A percentile compares a stretch with the other conserved stretches of the same genome.
Evolutionary conservation across 2,329 filamentous ascomycete species (phyloP).

Genomic region (Fusarium sp.): DNA sequence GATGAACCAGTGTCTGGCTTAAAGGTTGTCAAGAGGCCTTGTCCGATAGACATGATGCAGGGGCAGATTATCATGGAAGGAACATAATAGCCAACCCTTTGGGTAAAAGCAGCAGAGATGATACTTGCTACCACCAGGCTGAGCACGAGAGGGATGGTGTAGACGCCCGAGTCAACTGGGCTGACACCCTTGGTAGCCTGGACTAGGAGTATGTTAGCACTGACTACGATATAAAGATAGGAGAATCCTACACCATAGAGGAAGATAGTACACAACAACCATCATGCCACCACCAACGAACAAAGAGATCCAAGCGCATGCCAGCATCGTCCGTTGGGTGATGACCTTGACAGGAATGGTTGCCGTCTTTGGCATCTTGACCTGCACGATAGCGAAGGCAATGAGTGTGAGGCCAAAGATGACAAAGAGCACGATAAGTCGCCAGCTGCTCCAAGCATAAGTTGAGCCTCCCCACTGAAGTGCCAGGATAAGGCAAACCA

Average conservation of each 20-base stretch:
- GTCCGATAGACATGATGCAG: slow-evolving; percentile 62
- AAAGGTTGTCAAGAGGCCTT: slow-evolving; percentile 69
- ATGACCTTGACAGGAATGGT: slow-evolving; percentile 68
- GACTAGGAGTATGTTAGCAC: slow-evolving; percentile 52
- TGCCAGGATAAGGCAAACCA: slow-evolving; percentile 70
- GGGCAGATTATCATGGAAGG: slow-evolving; percentile 66
- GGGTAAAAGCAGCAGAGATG: slow-evolving; percentile 60
- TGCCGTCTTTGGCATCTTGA: slow-evolving; percentile 65
- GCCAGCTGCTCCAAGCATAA: slow-evolving; percentile 64
- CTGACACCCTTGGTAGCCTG: slow-evolving; percentile 66
- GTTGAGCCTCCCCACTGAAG: slow-evolving; percentile 71
- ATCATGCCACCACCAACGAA: slow-evolving; percentile 64
- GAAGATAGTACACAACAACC: slow-evolving; percentile 65
- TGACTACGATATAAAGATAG: neutral
- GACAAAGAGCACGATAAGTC: slow-evolving; percentile 65
- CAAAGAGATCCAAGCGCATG: slow-evolving; percentile 59
- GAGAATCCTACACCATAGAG: slow-evolving; percentile 63
- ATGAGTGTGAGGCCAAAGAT: slow-evolving; percentile 60
- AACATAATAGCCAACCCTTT: slow-evolving; percentile 69
- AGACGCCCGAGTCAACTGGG: slow-evolving; percentile 66
- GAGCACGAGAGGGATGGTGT: slow-evolving; percentile 68
- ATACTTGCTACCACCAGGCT: slow-evolving; percentile 65
- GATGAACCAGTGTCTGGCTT: slow-evolving; percentile 57
- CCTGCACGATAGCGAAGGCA: slow-evolving; percentile 64
- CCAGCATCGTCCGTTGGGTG: slow-evolving; percentile 65